Evolutionary conservation across 75 land plant species (phyloP).

Genomic region (Cupressus sempervirens): DNA sequence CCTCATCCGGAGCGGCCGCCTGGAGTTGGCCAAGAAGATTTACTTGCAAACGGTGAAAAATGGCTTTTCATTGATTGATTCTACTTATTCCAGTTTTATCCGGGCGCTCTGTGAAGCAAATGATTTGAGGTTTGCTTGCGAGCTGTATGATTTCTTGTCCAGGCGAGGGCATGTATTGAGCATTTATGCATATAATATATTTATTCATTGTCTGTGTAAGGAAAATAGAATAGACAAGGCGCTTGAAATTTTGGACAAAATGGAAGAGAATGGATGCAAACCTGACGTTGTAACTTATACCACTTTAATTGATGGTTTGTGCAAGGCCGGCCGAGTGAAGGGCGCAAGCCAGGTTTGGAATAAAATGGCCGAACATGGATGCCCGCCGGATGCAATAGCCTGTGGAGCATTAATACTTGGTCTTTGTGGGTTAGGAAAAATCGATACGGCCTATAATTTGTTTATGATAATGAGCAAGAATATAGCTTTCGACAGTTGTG

Average conservation of each 20-base stretch:
- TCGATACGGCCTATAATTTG: slow-evolving; percentile 67
- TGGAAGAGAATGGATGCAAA: slow-evolving; percentile 38
- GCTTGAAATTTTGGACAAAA: slow-evolving; percentile 29
- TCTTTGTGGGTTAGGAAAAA: slow-evolving; percentile 47
- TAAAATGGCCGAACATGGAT: slow-evolving; percentile 35
- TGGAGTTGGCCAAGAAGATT: slow-evolving; percentile 49
- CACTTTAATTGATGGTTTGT: slow-evolving; percentile 51
- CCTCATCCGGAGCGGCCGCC: slow-evolving; percentile 34
- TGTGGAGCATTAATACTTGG: slow-evolving; percentile 54
- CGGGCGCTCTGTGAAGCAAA: slow-evolving; percentile 40
- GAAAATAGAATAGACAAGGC: slow-evolving; percentile 38
- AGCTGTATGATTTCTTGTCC: slow-evolving; percentile 41
- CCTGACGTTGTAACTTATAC: slow-evolving; percentile 68
- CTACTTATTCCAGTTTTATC: slow-evolving; percentile 59
- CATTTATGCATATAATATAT: slow-evolving; percentile 55
- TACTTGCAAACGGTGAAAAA: slow-evolving; percentile 31
- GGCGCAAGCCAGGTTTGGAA: slow-evolving; percentile 39
- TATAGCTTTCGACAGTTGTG: slow-evolving; percentile 15
- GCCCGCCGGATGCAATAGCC: slow-evolving; percentile 39
- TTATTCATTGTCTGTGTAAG: slow-evolving; percentile 40
- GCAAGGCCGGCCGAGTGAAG: slow-evolving; percentile 21
- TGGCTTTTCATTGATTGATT: slow-evolving; percentile 45
- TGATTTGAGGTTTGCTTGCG: slow-evolving; percentile 25
- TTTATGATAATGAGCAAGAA: slow-evolving; percentile 30
- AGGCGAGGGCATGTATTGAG: slow-evolving; percentile 31